Conservation (phyloP, 129 eudicot genomes). For the Pulicaria dysenterica region DNA sequence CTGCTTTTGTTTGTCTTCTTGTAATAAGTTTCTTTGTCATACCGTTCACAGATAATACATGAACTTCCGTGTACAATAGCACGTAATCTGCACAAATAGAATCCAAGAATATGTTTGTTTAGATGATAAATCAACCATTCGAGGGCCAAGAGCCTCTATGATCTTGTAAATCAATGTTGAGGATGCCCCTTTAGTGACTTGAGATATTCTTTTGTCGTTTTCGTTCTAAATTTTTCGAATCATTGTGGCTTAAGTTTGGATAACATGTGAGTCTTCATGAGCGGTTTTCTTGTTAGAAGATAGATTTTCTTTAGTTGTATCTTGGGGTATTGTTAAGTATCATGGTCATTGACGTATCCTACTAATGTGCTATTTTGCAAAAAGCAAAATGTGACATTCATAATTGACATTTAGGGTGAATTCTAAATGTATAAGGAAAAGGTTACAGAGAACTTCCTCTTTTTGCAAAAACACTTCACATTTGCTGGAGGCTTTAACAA, state of each 20-base stretch:
- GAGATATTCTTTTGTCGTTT: neutral
- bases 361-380: neutral
- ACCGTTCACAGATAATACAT: no score
- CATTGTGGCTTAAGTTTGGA: neutral
- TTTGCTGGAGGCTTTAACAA: neutral
- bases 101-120: neutral
- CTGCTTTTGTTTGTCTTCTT: no score
- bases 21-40: no score
- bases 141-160: neutral
- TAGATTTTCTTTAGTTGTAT: no score
- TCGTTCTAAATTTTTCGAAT: neutral
- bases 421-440: constrained; percentile 3
- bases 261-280: no score
- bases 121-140: neutral
- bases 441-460: neutral
- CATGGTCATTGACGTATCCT: neutral
- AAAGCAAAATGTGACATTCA: neutral
- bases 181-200: no score
- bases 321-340: neutral
- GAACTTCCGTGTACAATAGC: no score
- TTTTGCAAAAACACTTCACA: neutral
- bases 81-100: no score
- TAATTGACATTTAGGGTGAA: neutral
- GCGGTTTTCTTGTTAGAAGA: no score
- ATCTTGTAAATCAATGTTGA: neutral